Conservation (phyloP, 2,329 filamentous ascomycete species). For the Pseudogymnoascus destructans region DNA sequence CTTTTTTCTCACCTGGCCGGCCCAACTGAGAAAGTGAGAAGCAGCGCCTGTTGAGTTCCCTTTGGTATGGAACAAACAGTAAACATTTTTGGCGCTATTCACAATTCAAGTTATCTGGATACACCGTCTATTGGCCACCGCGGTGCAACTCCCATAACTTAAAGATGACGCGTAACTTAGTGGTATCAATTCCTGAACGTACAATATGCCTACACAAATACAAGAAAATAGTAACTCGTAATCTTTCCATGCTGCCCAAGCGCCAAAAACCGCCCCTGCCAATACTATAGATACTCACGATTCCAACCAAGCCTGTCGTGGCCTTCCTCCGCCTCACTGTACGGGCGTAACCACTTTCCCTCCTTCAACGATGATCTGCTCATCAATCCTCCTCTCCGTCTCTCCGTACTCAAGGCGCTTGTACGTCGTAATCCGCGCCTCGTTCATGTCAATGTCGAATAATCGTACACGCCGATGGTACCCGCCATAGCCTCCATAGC, state of each 20-base stretch:
- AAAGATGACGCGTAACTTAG: not conserved
- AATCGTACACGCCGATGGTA: conserved; percentile 75
- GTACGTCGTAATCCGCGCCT: conserved; percentile 79
- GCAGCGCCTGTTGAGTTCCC: not conserved
- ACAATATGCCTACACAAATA: conserved; percentile 6
- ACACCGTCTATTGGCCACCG: not conserved
- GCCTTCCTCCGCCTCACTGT: not conserved
- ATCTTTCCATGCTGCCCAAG: conserved; percentile 1
- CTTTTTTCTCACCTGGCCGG: not conserved
- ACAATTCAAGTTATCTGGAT: not conserved
- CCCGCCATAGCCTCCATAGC: conserved; percentile 82
- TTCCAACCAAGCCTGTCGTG: not conserved
- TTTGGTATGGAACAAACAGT: not conserved
- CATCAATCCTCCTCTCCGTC: conserved; percentile 39
- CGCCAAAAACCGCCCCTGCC: not conserved
- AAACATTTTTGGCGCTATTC: not conserved
- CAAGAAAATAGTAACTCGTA: conserved; percentile 4
- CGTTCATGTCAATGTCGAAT: conserved; percentile 88
- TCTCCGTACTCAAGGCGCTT: conserved; percentile 69
- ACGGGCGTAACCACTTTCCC: conserved; percentile 31
- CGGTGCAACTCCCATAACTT: not conserved
- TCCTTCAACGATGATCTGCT: conserved; percentile 53
- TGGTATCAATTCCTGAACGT: conserved; percentile 6
- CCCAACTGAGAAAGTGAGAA: not conserved
- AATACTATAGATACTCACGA: not conserved